Percentiles rank a stretch among this genome's conserved stretches.
Conservation (phyloP, 164 flowering plant species). For the Magnolia sinica region DNA sequence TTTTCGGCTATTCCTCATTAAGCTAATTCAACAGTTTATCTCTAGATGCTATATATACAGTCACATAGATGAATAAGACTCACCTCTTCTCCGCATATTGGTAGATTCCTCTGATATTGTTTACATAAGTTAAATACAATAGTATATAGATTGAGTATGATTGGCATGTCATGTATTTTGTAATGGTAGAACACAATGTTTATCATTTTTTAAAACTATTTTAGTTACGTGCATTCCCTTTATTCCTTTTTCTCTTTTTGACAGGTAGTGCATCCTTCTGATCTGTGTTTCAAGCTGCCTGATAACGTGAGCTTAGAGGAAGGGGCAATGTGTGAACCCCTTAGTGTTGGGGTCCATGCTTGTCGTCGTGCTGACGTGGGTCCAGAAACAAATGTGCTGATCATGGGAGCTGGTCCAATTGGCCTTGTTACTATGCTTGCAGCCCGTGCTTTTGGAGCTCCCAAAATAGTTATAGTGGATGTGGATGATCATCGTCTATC, state of each 20-base stretch:
- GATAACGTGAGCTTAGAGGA: slow-evolving; percentile 95
- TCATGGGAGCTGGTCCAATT: slow-evolving; percentile 97
- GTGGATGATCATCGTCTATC: slow-evolving; percentile 77
- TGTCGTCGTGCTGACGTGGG: slow-evolving; percentile 82
- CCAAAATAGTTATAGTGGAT: slow-evolving; percentile 72
- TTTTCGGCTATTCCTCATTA: too few species aligned
- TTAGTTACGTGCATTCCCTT: background rate
- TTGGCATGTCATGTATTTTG: too few species aligned
- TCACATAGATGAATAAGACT: too few species aligned
- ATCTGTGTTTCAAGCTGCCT: slow-evolving; percentile 85
- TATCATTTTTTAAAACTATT: too few species aligned
- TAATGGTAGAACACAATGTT: too few species aligned
- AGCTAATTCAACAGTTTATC: too few species aligned
- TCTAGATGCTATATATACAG: too few species aligned
- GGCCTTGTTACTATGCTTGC: slow-evolving; percentile 88
- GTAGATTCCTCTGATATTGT: too few species aligned
- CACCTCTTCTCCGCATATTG: too few species aligned
- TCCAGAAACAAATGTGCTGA: slow-evolving; percentile 72
- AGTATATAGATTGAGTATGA: too few species aligned
- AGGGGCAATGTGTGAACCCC: slow-evolving; percentile 99
- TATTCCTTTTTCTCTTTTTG: background rate
- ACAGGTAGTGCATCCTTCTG: slow-evolving; percentile 90
- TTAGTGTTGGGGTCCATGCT: slow-evolving; percentile 94
- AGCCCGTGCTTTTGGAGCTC: slow-evolving; percentile 93
- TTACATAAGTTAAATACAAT: too few species aligned